These are phyloP conservation scores for Wallemia hederae DNA, from an alignment of 1,284 basidiomycete genomes.

Conservation along the genomic window DNA sequence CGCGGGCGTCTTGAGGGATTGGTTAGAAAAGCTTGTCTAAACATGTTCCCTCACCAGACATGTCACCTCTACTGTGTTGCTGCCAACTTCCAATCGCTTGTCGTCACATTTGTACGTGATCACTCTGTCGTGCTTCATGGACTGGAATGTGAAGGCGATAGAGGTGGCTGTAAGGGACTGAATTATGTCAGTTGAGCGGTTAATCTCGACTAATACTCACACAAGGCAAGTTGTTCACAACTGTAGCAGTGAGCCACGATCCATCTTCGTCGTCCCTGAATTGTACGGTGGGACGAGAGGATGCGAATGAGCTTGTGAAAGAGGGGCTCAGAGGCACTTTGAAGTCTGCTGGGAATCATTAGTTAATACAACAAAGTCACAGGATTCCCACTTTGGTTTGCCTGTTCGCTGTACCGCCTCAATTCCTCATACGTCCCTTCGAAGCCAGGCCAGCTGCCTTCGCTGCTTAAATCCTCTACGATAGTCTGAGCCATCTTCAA, in stretches of 20 bases:
- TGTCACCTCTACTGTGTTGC: constrained; percentile 26
- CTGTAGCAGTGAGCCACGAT: constrained; percentile 25
- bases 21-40: not conserved
- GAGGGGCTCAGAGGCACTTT: not conserved
- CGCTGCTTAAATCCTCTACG: not conserved
- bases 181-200: not conserved
- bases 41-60: constrained; percentile 29
- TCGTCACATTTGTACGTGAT: not conserved
- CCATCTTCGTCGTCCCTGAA: constrained; percentile 29
- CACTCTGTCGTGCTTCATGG: constrained; percentile 2
- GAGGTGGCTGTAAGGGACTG: constrained; percentile 12
- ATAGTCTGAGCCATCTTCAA: not conserved
- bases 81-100: constrained; percentile 21
- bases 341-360: no score
- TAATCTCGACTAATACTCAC: constrained; percentile 20
- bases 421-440: not conserved
- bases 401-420: no score
- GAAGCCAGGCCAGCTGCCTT: not conserved
- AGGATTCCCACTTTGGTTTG: no score
- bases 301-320: not conserved
- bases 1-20: not conserved
- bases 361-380: no score
- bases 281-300: not conserved
- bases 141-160: constrained; percentile 16
- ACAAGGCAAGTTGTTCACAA: constrained; percentile 38